Conservation (phyloP, 441 rosid species). For the Pelargonium cotyledonis region DNA sequence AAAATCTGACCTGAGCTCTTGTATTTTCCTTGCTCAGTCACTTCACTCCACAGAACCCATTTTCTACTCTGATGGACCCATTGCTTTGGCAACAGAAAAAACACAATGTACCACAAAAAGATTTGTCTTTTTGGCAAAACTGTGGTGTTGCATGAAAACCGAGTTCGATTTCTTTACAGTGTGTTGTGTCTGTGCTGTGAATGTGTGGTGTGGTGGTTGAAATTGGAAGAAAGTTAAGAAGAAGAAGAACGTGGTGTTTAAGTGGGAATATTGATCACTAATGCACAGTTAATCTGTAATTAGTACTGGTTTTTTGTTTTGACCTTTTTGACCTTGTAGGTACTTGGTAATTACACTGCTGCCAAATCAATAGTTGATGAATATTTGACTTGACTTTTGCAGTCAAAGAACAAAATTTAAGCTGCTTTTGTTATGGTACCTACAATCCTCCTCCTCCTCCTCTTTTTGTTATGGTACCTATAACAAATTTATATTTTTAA, state of each 20-base stretch:
- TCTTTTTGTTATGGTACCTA: background rate
- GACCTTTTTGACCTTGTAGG: background rate
- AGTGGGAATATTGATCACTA: background rate
- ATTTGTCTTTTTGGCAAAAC: background rate
- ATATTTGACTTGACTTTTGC: background rate
- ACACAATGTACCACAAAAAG: background rate
- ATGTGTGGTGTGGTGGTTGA: background rate
- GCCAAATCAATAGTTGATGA: background rate
- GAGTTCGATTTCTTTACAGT: background rate
- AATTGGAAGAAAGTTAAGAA: background rate
- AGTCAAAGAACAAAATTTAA: background rate
- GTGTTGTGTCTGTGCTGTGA: background rate
- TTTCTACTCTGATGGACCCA: background rate
- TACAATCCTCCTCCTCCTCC: no score
- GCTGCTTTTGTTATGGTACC: background rate
- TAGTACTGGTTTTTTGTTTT: background rate
- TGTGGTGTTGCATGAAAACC: background rate
- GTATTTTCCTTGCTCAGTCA: background rate
- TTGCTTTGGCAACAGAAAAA: background rate
- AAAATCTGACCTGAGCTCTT: conserved; percentile 5
- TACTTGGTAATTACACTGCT: background rate
- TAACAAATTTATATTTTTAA: no score
- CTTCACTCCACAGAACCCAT: background rate
- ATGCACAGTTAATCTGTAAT: background rate
- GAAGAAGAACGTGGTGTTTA: background rate